phyloP scores from a whole-genome alignment of 2,329 filamentous ascomycete genomes.

The Calonectria pseudoreteaudii region DNA sequence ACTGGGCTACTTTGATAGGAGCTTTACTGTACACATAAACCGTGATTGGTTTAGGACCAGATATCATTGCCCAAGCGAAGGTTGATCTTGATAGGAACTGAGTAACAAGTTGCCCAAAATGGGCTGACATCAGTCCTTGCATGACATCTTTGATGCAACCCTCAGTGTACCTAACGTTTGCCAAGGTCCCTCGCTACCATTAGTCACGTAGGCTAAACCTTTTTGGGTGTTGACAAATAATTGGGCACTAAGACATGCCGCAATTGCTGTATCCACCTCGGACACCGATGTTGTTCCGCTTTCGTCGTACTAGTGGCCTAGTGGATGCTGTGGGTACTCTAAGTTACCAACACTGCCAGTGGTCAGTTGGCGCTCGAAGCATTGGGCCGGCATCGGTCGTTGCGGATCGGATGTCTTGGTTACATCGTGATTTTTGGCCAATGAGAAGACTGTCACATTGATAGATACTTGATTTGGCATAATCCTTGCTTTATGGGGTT shows the following conservation, averaged over 20 bases:
- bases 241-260: neutral
- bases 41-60: no score
- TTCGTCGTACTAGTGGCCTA: neutral
- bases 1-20: no score
- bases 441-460: neutral
- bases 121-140: neutral
- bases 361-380: neutral
- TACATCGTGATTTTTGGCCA: neutral
- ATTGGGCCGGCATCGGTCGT: neutral
- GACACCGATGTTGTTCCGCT: neutral
- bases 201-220: neutral
- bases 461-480: neutral
- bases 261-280: neutral
- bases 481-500: neutral
- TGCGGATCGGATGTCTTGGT: neutral
- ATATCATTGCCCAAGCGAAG: neutral
- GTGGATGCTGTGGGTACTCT: neutral
- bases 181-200: neutral
- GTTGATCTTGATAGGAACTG: neutral
- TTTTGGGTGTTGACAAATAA: neutral
- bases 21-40: no score
- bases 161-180: neutral
- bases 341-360: neutral
- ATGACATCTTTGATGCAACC: neutral
- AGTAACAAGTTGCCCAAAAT: neutral